Evolutionary conservation across 805 yeast species (phyloP).

Genomic region (Candida hungchunana): DNA sequence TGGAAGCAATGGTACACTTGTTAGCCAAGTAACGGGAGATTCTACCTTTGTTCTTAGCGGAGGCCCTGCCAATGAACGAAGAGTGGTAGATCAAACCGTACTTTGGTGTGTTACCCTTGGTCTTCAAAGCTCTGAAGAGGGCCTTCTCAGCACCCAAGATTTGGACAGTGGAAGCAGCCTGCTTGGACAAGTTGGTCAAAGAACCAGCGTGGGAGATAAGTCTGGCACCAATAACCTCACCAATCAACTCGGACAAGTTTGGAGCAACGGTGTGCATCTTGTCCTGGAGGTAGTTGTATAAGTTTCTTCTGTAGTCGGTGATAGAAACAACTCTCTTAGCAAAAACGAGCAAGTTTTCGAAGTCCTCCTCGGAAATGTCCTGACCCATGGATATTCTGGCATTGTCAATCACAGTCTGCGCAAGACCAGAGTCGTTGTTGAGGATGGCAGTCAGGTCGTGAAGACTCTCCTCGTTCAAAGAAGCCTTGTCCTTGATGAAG

Average conservation of each 20-base stretch:
- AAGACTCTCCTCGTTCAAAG: slow-evolving; percentile 71
- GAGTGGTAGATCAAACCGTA: slow-evolving; percentile 97
- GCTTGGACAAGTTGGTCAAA: slow-evolving; percentile 90
- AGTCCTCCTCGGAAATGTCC: slow-evolving; percentile 91
- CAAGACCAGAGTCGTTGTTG: slow-evolving; percentile 84
- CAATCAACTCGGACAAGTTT: slow-evolving; percentile 91
- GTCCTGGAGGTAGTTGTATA: slow-evolving; percentile 83
- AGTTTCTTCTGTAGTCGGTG: slow-evolving; percentile 81
- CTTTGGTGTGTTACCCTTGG: slow-evolving; percentile 98
- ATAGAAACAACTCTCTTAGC: slow-evolving; percentile 92
- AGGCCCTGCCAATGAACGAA: slow-evolving; percentile 93
- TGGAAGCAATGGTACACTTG: slow-evolving; percentile 98
- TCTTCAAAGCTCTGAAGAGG: slow-evolving; percentile 95
- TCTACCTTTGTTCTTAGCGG: slow-evolving; percentile 97
- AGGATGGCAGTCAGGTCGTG: slow-evolving; percentile 86
- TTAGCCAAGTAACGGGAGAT: slow-evolving; percentile 97
- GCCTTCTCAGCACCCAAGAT: slow-evolving; percentile 99
- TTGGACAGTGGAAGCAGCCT: slow-evolving; percentile 99
- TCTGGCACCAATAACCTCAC: slow-evolving; percentile 99
- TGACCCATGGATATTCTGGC: slow-evolving; percentile 99
- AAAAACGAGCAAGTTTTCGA: slow-evolving; percentile 84
- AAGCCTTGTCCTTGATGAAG: slow-evolving; percentile 81
- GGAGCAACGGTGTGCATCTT: slow-evolving; percentile 99
- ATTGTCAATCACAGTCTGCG: slow-evolving; percentile 88
- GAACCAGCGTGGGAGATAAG: slow-evolving; percentile 98